These are phyloP conservation scores for Phytophthora sojae DNA, from an alignment of 352 stramenopile species.

Conservation along the genomic window DNA sequence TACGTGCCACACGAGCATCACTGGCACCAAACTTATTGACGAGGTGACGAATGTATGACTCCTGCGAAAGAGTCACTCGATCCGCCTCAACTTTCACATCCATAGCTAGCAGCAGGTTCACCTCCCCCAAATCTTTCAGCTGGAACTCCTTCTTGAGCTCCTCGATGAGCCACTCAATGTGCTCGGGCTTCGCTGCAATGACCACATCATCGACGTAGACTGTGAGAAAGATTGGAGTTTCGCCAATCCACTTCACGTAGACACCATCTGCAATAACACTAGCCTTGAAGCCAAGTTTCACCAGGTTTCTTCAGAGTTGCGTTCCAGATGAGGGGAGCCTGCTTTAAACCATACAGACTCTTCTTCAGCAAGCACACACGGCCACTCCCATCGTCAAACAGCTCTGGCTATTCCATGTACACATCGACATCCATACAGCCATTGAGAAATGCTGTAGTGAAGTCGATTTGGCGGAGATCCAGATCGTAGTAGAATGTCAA, in stretches of 20 bases:
- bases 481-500: background rate
- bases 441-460: background rate
- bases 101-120: background rate
- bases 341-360: background rate
- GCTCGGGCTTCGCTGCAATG: background rate
- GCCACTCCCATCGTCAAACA: background rate
- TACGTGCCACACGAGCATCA: background rate
- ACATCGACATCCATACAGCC: background rate
- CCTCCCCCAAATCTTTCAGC: background rate
- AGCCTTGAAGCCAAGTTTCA: background rate
- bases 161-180: background rate
- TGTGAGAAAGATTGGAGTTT: background rate
- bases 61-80: background rate
- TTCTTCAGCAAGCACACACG: background rate
- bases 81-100: background rate
- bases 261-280: background rate
- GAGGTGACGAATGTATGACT: background rate
- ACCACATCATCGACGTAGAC: background rate
- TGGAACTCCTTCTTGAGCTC: background rate
- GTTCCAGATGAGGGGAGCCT: background rate
- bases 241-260: background rate
- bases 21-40: background rate
- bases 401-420: background rate
- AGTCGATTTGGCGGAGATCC: background rate
- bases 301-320: background rate